Evolutionary conservation across 1,139 yeast genomes (phyloP), one percentile per base, ranked within the genome.

Genomic region (Scheffersomyces stambukii): DNA sequence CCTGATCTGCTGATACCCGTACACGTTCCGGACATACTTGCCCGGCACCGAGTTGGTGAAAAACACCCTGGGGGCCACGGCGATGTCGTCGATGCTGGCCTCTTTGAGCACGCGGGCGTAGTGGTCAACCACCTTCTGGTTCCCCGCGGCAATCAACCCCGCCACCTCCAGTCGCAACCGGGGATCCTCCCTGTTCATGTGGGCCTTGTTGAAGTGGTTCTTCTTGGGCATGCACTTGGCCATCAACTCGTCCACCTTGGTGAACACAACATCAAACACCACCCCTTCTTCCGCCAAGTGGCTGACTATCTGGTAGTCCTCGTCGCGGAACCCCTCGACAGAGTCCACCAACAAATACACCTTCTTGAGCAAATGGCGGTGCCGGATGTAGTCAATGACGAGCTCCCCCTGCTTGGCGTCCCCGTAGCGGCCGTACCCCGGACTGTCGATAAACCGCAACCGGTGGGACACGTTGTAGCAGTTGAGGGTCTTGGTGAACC

Each of bases 371-470:
- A 65, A 70, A 24, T 61, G 52, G 29, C 93, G 61, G 11, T 68
- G 58, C 14, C 56, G 51, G 7, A 86, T 54, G 45, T 85, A 86
- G 21, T 76, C 74, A 41, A 77, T 48, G 1, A 82, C 81, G 26
- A 80, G 64, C 29, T 70, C 57, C 1, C 96, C 96, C 48, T 86
- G 95, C 37, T 63, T 56, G n/a, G 46, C 50, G 14, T 66, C 66
- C 3, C 80, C 88, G 42, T 63, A 72, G 14, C 55, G 63, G 3
- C 96, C 96, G 48, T 86, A 86, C 0, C 96, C 96, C 0, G 96
- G 96, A 21, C 86, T 75, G 49, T 86, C 96, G 2, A 86, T 71
- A 6, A 86, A 46, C 34, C 86, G 60, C 26, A 86, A 61, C 36
- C 69, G 63, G 27, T 75, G 71, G 1, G 81, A 81, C 12, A 85